Evolutionary conservation across 805 yeast genomes (phyloP).

Genomic region (Danielia oregonensis): DNA sequence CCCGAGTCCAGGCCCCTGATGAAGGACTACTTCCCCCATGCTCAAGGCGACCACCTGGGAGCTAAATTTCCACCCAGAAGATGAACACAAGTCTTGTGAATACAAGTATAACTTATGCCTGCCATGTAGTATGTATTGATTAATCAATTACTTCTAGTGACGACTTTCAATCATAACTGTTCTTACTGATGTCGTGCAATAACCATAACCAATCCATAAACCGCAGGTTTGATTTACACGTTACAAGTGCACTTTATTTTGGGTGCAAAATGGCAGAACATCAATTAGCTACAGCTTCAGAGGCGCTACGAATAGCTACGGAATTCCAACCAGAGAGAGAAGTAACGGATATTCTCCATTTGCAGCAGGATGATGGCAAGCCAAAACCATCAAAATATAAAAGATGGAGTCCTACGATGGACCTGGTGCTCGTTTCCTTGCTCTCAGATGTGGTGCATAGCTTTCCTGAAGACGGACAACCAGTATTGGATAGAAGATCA

Average conservation of each 20-base stretch:
- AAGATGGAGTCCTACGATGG: conserved; percentile 39
- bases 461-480: conserved; percentile 25
- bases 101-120: no score
- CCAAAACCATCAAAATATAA: conserved; percentile 34
- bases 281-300: no score
- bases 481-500: conserved; percentile 33
- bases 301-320: no score
- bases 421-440: conserved; percentile 28
- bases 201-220: no score
- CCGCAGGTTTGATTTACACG: no score
- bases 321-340: no score
- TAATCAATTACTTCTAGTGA: no score
- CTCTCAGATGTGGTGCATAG: conserved; percentile 36
- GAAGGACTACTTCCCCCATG: conserved; percentile 16
- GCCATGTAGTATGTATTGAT: no score
- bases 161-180: no score
- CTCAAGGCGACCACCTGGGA: conserved; percentile 6
- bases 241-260: background rate
- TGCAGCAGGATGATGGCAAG: conserved; percentile 30
- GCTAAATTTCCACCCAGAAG: background rate
- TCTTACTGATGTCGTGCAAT: no score
- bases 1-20: conserved; percentile 16
- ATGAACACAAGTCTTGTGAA: no score
- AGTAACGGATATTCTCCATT: conserved; percentile 9
- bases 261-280: background rate